phyloP scores from a whole-genome alignment of 352 stramenopile species.

The Peronospora farinosa region DNA sequence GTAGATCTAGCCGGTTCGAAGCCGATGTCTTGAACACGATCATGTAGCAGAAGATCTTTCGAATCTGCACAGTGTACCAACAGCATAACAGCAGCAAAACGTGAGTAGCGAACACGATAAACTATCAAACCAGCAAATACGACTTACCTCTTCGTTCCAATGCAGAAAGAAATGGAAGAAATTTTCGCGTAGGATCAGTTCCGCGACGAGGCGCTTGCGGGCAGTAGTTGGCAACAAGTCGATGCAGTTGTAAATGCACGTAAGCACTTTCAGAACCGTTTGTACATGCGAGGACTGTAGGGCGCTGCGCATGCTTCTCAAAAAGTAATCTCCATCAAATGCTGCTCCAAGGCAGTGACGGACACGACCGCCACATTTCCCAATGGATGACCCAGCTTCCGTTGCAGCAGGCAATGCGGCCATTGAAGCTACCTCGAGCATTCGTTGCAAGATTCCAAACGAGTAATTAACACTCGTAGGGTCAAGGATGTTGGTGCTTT shows the following conservation, averaged over 20 bases:
- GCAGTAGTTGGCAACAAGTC: slow-evolving; percentile 59
- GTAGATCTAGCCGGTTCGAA: slow-evolving; percentile 70
- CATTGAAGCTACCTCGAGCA: slow-evolving; percentile 56
- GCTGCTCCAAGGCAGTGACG: slow-evolving; percentile 34
- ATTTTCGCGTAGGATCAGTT: slow-evolving; percentile 77
- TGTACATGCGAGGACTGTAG: slow-evolving; percentile 74
- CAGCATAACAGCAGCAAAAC: background rate
- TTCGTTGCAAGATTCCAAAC: slow-evolving; percentile 67
- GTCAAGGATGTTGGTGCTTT: slow-evolving; percentile 81
- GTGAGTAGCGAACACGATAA: background rate
- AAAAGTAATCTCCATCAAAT: slow-evolving; percentile 72
- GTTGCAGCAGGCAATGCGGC: slow-evolving; percentile 29
- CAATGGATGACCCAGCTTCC: slow-evolving; percentile 6
- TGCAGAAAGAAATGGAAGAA: slow-evolving; percentile 84
- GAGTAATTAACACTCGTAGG: slow-evolving; percentile 79
- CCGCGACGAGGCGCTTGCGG: slow-evolving; percentile 59
- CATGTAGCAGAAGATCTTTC: slow-evolving; percentile 82
- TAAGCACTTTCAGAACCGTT: slow-evolving; percentile 81
- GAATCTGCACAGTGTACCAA: slow-evolving; percentile 37
- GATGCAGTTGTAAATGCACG: slow-evolving; percentile 79
- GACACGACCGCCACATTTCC: slow-evolving; percentile 26
- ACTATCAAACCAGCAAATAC: background rate
- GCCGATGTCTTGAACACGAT: slow-evolving; percentile 78
- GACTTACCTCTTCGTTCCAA: slow-evolving; percentile 82
- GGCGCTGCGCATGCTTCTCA: slow-evolving; percentile 58